Evolutionary conservation across 768 basidiomycete genomes (phyloP).

Genomic region (Serendipita sp.): DNA sequence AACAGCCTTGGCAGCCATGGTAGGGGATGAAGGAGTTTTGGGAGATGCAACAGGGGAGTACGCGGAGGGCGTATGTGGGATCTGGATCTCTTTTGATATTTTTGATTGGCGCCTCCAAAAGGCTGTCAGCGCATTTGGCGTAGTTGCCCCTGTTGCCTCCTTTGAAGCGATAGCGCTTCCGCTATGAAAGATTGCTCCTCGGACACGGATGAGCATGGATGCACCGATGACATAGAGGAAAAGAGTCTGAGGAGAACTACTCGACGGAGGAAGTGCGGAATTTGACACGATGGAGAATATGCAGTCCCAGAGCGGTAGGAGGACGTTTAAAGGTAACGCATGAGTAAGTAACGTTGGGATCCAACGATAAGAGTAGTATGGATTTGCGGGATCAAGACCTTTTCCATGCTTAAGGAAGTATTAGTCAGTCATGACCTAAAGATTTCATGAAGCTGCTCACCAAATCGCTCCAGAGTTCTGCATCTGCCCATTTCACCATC

Average conservation of each 20-base stretch:
- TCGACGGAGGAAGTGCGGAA: background rate
- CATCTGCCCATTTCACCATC: constrained; percentile 44
- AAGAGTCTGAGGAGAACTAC: background rate
- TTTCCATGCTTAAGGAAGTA: constrained; percentile 31
- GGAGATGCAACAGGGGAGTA: constrained; percentile 3
- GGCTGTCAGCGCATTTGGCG: background rate
- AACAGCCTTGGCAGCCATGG: background rate
- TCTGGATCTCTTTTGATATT: background rate
- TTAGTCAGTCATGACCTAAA: background rate
- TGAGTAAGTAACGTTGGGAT: constrained; percentile 54
- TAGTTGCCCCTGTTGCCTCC: background rate
- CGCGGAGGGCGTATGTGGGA: background rate
- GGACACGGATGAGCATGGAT: constrained; percentile 47
- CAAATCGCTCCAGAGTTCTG: constrained; percentile 41
- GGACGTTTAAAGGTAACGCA: constrained; percentile 46
- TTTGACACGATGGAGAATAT: constrained; percentile 45
- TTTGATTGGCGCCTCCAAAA: background rate
- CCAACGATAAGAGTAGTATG: constrained; percentile 75
- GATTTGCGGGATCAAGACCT: constrained; percentile 52
- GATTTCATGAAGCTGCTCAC: constrained; percentile 23
- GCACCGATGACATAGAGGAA: constrained; percentile 31
- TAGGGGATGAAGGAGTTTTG: background rate
- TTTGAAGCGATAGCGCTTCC: constrained; percentile 10
- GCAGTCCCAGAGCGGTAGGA: constrained; percentile 54
- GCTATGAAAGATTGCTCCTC: constrained; percentile 39